Evolutionary conservation across 257 asterid genomes (phyloP).

Genomic region (Ballota nigra): DNA sequence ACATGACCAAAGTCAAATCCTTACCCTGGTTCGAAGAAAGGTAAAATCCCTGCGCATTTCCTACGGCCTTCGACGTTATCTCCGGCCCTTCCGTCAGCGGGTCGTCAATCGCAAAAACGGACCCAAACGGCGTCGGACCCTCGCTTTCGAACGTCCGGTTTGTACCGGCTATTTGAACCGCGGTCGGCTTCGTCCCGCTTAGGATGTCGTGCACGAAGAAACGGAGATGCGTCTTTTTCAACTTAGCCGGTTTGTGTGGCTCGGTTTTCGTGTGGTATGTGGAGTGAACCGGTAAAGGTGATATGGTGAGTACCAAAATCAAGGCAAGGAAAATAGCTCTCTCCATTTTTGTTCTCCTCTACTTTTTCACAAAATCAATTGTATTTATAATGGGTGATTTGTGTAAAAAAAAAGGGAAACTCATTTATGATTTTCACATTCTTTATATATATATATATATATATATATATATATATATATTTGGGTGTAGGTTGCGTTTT

Average conservation of each 20-base stretch:
- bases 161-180: constrained; percentile 33
- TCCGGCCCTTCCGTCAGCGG: constrained; percentile 42
- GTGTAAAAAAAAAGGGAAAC: not conserved
- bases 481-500: no score
- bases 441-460: no score
- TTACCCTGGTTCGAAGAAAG: constrained; percentile 28
- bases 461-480: no score
- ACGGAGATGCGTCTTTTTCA: constrained; percentile 31
- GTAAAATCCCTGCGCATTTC: constrained; percentile 42
- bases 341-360: constrained; percentile 17
- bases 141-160: not conserved
- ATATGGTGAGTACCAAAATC: constrained; percentile 16
- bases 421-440: not conserved
- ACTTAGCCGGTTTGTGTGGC: constrained; percentile 19
- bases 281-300: constrained; percentile 13
- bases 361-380: no score
- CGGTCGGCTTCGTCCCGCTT: constrained; percentile 34
- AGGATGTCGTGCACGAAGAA: constrained; percentile 47
- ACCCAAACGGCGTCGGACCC: constrained; percentile 36
- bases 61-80: constrained; percentile 28
- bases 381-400: not conserved
- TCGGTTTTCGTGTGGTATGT: constrained; percentile 27
- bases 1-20: constrained; percentile 30
- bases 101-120: constrained; percentile 32
- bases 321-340: constrained; percentile 9